phyloP scores from a whole-genome alignment of 768 basidiomycete genomes.

The Suillus decipiens region DNA sequence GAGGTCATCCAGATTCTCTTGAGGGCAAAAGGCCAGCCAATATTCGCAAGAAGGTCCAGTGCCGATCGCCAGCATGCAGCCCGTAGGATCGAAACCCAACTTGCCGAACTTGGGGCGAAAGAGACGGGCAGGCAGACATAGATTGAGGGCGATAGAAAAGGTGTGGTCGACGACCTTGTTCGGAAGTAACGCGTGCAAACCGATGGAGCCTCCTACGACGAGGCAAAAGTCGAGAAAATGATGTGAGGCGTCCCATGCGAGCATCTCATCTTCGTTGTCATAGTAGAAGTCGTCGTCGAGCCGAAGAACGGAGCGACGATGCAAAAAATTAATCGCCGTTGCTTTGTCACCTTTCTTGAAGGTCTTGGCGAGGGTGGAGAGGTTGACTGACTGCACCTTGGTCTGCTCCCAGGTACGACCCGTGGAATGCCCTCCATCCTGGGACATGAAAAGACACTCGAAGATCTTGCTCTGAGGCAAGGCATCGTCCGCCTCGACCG shows the following conservation, averaged over 20 bases:
- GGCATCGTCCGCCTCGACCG: too few relatives aligned
- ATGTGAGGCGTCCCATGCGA: neutral
- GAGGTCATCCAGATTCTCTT: too few relatives aligned
- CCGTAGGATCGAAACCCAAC: neutral
- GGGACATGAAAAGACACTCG: too few relatives aligned
- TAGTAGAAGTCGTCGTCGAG: neutral
- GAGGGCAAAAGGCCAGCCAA: too few relatives aligned
- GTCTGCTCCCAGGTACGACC: too few relatives aligned
- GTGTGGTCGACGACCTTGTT: neutral
- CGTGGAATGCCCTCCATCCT: too few relatives aligned
- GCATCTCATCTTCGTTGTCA: neutral
- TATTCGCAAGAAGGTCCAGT: too few relatives aligned
- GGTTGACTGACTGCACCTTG: too few relatives aligned
- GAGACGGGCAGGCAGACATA: neutral
- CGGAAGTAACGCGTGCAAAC: neutral
- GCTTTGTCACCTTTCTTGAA: neutral
- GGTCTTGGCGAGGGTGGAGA: too few relatives aligned
- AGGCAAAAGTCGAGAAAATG: neutral
- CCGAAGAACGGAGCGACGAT: neutral
- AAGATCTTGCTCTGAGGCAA: too few relatives aligned
- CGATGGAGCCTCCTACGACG: neutral
- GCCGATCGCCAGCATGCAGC: neutral
- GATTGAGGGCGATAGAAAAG: neutral
- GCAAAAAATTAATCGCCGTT: neutral
- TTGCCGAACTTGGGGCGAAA: neutral